Base-by-base conservation (phyloP, 441 rosid species). In the Gossypium aridum region DNA sequence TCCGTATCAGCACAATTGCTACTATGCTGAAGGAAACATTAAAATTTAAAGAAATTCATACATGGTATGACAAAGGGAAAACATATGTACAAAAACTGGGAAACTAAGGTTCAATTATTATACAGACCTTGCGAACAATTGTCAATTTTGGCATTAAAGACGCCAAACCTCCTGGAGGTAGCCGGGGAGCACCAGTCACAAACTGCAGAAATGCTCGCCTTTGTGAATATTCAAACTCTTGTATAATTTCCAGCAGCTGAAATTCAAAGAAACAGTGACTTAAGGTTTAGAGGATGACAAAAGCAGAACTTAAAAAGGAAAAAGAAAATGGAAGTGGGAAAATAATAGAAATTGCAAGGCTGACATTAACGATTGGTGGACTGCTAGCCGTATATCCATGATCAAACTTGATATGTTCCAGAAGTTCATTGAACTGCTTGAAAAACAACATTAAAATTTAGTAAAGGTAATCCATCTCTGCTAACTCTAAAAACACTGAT, bases 341-440 rank as follows among this genome's bases (percentile, higher is more conserved):
- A 77, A 54, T 61, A 59, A 60, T 43, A 17, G 62, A 68, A 59
- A 56, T 28, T 62, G 59, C 14, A 16, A 62, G 71, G 73, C 94
- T 20, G 17, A 96, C 99, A 76, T 91, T 83, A 74, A 77, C 70
- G 71, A 96, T 78, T 1, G 97, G 97, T 76, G 88, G 92, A 83
- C 99, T 93, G 87, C 99, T 92, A 28, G 94, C 91, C 19, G 99
- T 92, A 82, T 96, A 96, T 82, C 98, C 99, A 74, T 96, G 99
- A 86, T 96, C 99, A 54, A 93, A 93, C 89, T 96, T 96, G 81
- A 96, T 84, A 82, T 96, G 94, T 81, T 96, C 98, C 87, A 87
- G 76, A 47, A 93, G 89, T 81, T 93, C 97, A 76, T 86, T 87
- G 76, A 82, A 85, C 97, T 93, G 94, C 82, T 53, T 2, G 54